Evolutionary conservation across 306 rosid genomes (phyloP), one percentile per base, ranked within the genome.

Genomic region (Cicer chorassanicum): DNA sequence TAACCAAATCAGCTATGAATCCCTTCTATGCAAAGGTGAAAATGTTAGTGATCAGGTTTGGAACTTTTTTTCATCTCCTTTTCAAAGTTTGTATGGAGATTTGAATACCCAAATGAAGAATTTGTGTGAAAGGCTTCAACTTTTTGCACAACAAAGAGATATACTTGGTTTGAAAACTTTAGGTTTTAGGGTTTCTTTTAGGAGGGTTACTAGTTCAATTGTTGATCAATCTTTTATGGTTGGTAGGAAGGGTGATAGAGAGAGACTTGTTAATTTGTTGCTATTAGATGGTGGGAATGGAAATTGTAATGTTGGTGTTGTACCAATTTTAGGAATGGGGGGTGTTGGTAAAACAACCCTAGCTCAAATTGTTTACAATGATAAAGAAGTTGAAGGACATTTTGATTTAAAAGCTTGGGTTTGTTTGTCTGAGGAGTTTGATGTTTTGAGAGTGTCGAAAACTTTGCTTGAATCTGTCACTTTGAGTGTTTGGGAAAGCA

Each of bases 141-240:
- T 69, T 38, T 72, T 85, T 72, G 80, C 72, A n/a, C 73, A 75
- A 34, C 80, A 55, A 3, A 55, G 24, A 82, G 76, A 82, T 19
- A 81, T 76, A 2, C 65, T 85, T 4, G 84, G 86, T 3, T 72
- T 85, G 79, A 50, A 54, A 69, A 65, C 40, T 84, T 39, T 6
- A 39, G 11, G 36, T 64, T 65, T 12, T 13, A 51, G 63, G 6
- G 44, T 70, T 9, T 65, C 63, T 8, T 49, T 19, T 19, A 78
- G 82, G 19, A 55, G 11, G 10, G 38, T 6, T 9, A 6, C 62
- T 8, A 55, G 62, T 55, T 55, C 62, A 12, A 38, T 85, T 76
- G 77, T 85, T 10, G 53, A 48, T 48, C 59, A 68, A 24, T 46
- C 73, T 48, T 6, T 48, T 8, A 34, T 68, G 10, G 73, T 49